Evolutionary conservation across 176 grass and related monocot genomes (phyloP), one percentile per base, ranked within the genome.

Genomic region (Dendrocalamus sinicus): DNA sequence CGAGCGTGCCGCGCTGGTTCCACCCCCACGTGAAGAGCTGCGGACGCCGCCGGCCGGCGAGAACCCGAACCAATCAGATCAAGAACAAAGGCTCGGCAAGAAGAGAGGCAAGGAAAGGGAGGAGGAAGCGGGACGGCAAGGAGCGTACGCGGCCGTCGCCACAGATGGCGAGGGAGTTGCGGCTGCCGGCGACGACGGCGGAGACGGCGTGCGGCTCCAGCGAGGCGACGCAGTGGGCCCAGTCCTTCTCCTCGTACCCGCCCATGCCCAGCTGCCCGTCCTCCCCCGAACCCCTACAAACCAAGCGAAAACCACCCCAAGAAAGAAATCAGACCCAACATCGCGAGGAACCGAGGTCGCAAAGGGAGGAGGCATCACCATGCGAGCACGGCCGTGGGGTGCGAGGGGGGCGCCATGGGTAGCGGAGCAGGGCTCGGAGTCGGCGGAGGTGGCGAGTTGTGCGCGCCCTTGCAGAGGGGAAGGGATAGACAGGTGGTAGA

Each of bases 1-100:
- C 96, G 13, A 95, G 93, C 47, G 96, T 98, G 66, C 96, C 96
- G 28, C 96, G 92, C 88, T 95, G 93, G 71, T 98, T 98, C 96
- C 96, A 98, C 22, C 96, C 96, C 96, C 96, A 98, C 48, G 96
- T 98, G 76, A 95, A 98, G 65, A 98, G 85, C 96, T 98, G 78
- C 69, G 84, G 35, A 66, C 52, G 61, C 12, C 59, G 58, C 23
- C 41, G 57, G 24, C 45, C 67, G 37, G 8, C 30, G 69, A 85
- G 70, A 24, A 57, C 53, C 8, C 43, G 15, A 65, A 28, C 59
- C 23, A 81, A 54, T n/a, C 30, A 84, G 73, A 78, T 72, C 43
- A 82, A 52, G 28, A 10, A 5, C 17, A 22, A 19, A 16, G 2
- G 22, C 53, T 72, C 13, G 59, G n/a, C 23, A 84, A 63, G 30